These are phyloP conservation scores for Ilyonectria destructans DNA, from an alignment of 2,329 filamentous ascomycete species.

Conservation along the genomic window DNA sequence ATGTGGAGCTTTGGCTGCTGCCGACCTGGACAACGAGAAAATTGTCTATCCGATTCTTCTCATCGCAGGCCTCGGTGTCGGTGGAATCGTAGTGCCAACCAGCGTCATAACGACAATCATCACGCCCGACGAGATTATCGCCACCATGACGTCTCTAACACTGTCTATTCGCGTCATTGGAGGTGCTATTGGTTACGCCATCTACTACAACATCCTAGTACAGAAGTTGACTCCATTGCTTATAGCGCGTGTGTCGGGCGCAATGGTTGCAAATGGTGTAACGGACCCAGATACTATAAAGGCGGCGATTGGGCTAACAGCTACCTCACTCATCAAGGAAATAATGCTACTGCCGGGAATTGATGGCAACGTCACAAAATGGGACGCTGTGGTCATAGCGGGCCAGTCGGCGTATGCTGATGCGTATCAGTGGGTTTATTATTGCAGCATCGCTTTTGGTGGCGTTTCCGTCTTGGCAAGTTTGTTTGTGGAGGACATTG, in stretches of 20 bases:
- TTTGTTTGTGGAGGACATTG: not conserved
- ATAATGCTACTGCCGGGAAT: not conserved
- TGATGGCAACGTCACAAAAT: not conserved
- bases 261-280: not conserved
- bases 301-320: not conserved
- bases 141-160: constrained; percentile 13
- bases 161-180: constrained; percentile 1
- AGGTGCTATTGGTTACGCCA: not conserved
- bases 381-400: not conserved
- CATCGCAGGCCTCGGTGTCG: constrained; percentile 12
- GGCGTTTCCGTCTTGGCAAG: not conserved
- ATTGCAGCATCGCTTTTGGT: not conserved
- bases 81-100: constrained; percentile 19
- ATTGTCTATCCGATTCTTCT: not conserved
- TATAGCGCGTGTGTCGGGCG: not conserved
- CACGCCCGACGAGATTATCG: constrained; percentile 18
- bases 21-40: not conserved
- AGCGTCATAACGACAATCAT: constrained; percentile 22
- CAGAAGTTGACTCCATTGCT: not conserved
- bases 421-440: not conserved
- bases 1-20: not conserved
- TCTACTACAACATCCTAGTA: not conserved
- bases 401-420: not conserved
- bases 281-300: not conserved
- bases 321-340: not conserved